phyloP scores from a whole-genome alignment of 768 basidiomycete genomes.

The Podaxis pistillaris region DNA sequence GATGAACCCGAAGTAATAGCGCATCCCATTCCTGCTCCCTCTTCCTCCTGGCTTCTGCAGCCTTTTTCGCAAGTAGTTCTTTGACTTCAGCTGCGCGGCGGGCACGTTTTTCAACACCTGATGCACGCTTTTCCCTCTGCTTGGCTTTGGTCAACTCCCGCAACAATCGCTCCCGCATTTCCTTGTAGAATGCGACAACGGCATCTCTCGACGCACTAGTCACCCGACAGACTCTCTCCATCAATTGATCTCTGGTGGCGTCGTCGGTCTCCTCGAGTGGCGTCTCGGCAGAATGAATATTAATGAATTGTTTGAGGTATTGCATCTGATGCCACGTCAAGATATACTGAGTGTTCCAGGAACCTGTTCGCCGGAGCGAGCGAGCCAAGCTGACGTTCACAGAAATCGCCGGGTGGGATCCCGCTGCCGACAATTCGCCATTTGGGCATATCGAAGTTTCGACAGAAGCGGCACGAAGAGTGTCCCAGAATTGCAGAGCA shows the following conservation, averaged over 20 bases:
- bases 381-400: slow-evolving; percentile 33
- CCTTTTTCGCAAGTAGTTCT: slow-evolving; percentile 58
- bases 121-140: slow-evolving; percentile 30
- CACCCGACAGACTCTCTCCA: slow-evolving; percentile 51
- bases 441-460: slow-evolving; percentile 27
- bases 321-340: slow-evolving; percentile 68
- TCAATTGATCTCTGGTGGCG: slow-evolving; percentile 26
- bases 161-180: slow-evolving; percentile 35
- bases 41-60: slow-evolving; percentile 54
- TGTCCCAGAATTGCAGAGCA: slow-evolving; percentile 54
- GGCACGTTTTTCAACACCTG: slow-evolving; percentile 28
- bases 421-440: background rate
- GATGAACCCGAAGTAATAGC: slow-evolving; percentile 54
- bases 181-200: slow-evolving; percentile 44
- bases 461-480: slow-evolving; percentile 47
- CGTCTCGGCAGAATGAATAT: slow-evolving; percentile 38
- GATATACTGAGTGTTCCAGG: slow-evolving; percentile 62
- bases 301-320: slow-evolving; percentile 55
- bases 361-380: slow-evolving; percentile 54
- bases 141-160: slow-evolving; percentile 43
- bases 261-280: slow-evolving; percentile 49
- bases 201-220: slow-evolving; percentile 53
- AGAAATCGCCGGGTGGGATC: slow-evolving; percentile 18
- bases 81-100: slow-evolving; percentile 44
- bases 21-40: slow-evolving; percentile 67